Percentiles rank a stretch among this genome's conserved stretches.
Evolutionary conservation across 768 basidiomycete genomes (phyloP).

Genomic region (Boletus eberwhitei): DNA sequence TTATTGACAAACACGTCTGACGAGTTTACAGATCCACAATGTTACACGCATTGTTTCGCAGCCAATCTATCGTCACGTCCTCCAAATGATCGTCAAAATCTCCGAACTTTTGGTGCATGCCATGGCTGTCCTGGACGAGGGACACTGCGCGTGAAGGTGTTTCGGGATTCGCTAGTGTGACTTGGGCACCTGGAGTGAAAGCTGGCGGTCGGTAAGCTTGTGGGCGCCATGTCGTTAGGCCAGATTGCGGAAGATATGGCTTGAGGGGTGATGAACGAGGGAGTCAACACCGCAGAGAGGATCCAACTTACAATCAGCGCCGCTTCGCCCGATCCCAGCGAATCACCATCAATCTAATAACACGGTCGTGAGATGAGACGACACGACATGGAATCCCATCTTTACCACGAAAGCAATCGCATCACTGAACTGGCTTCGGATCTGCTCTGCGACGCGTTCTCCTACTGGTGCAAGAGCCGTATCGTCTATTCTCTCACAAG

Average conservation of each 20-base stretch:
- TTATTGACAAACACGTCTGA: neutral
- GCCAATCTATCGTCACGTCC: constrained; percentile 56
- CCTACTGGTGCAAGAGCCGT: constrained; percentile 60
- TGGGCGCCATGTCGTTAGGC: constrained; percentile 47
- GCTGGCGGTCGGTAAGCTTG: constrained; percentile 35
- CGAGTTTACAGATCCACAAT: constrained; percentile 17
- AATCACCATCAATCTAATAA: constrained; percentile 57
- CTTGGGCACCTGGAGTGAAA: constrained; percentile 44
- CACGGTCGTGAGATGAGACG: constrained; percentile 5
- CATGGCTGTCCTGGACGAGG: constrained; percentile 48
- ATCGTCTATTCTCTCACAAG: constrained; percentile 61
- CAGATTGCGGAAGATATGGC: constrained; percentile 49
- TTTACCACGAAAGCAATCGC: constrained; percentile 72
- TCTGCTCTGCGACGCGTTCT: constrained; percentile 55
- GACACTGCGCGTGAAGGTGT: constrained; percentile 46
- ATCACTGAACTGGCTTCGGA: constrained; percentile 51
- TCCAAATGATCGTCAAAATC: constrained; percentile 86
- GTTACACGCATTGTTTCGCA: constrained; percentile 38
- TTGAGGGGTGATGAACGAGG: constrained; percentile 22
- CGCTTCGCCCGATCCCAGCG: constrained; percentile 48
- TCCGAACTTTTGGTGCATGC: constrained; percentile 58
- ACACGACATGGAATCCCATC: neutral
- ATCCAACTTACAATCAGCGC: constrained; percentile 53
- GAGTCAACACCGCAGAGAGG: neutral
- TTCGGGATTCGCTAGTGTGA: constrained; percentile 45